These are phyloP conservation scores for Barnettozyma hawaiiensis DNA, from an alignment of 1,139 yeast genomes.

Conservation along the genomic window DNA sequence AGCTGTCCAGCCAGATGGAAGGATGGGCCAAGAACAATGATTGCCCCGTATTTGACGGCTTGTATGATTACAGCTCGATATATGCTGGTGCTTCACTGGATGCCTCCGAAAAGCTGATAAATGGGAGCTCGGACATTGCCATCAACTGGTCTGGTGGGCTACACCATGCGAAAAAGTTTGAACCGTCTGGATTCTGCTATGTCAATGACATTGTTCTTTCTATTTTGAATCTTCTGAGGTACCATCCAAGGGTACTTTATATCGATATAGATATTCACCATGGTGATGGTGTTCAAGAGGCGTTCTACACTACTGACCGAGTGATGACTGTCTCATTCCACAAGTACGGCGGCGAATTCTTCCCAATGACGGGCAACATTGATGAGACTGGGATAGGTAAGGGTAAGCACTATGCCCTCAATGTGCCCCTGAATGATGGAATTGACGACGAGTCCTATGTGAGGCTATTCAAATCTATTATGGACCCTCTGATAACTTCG, in stretches of 20 bases:
- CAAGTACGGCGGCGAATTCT: conserved; percentile 90
- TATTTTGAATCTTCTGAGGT: conserved; percentile 72
- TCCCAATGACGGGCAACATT: conserved; percentile 93
- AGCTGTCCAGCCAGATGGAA: conserved; percentile 47
- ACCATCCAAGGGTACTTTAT: conserved; percentile 86
- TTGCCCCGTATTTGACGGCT: conserved; percentile 62
- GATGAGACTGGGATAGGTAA: conserved; percentile 83
- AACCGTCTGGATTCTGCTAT: conserved; percentile 93
- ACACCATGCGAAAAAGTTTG: conserved; percentile 93
- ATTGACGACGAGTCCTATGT: conserved; percentile 90
- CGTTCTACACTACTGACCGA: conserved; percentile 89
- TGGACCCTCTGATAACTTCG: conserved; percentile 80
- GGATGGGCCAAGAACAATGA: conserved; percentile 57
- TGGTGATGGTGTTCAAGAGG: conserved; percentile 98
- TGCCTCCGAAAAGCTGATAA: conserved; percentile 79
- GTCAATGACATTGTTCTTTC: conserved; percentile 92
- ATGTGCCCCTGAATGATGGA: conserved; percentile 94
- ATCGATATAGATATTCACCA: conserved; percentile 96
- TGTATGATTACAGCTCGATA: conserved; percentile 79
- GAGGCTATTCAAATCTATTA: conserved; percentile 69
- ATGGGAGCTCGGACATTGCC: conserved; percentile 89
- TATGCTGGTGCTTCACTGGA: conserved; percentile 93
- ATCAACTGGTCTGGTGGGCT: conserved; percentile 97
- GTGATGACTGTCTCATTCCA: conserved; percentile 96
- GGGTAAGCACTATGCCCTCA: conserved; percentile 82